Evolutionary conservation across 495 filamentous ascomycete genomes (phyloP).

Genomic region (Lindgomyces ingoldianus): DNA sequence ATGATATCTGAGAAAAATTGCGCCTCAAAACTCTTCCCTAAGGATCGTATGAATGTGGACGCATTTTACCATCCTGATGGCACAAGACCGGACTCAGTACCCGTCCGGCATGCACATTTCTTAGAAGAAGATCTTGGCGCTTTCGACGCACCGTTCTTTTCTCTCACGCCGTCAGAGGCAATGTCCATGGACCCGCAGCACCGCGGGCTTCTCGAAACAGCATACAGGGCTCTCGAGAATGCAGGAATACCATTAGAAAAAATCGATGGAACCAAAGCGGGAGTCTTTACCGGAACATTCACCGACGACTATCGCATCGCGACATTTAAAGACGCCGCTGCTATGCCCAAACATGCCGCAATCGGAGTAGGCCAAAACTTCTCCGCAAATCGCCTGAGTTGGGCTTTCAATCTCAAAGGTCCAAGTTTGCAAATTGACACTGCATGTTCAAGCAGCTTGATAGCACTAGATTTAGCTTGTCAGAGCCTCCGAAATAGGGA

Average conservation of each 20-base stretch:
- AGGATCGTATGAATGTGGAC: neutral
- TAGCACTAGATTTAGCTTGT: conserved; percentile 21
- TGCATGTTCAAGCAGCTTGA: conserved; percentile 25
- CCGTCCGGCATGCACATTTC: neutral
- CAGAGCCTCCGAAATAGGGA: conserved; percentile 1
- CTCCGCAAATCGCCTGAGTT: conserved; percentile 19
- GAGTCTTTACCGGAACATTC: conserved; percentile 10
- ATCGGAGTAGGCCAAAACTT: neutral
- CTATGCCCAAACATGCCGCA: neutral
- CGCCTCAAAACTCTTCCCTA: neutral
- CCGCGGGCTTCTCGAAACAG: conserved; percentile 7
- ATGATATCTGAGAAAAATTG: conserved; percentile 4
- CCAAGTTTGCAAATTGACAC: conserved; percentile 23
- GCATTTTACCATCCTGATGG: conserved; percentile 5
- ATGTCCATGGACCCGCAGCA: conserved; percentile 17
- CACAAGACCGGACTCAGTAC: neutral
- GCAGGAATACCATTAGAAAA: conserved; percentile 4
- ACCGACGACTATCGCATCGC: conserved; percentile 8
- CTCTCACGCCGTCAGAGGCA: conserved; percentile 4
- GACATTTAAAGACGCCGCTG: neutral
- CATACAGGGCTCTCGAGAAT: conserved; percentile 14
- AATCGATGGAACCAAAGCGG: neutral
- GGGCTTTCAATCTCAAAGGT: conserved; percentile 21
- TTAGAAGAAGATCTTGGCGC: neutral
- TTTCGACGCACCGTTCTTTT: conserved; percentile 27